Evolutionary conservation across 768 basidiomycete species (phyloP).

Genomic region (Russula sp.): DNA sequence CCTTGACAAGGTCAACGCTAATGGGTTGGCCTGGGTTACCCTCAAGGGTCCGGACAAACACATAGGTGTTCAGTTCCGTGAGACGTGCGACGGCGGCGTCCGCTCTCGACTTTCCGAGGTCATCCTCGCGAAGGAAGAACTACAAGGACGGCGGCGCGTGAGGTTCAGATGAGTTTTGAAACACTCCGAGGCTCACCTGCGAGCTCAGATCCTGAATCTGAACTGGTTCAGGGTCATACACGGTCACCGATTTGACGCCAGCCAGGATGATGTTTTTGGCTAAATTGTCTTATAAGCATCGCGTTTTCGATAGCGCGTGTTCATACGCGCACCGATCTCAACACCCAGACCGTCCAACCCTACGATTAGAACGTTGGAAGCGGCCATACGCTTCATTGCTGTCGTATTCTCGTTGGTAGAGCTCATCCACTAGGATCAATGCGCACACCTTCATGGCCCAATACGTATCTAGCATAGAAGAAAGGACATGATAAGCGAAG

Average conservation of each 20-base stretch:
- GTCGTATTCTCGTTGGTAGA: constrained; percentile 1
- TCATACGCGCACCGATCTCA: constrained; percentile 67
- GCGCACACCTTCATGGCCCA: constrained; percentile 85
- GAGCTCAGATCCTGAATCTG: constrained; percentile 87
- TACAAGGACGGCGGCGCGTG: constrained; percentile 30
- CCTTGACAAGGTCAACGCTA: constrained; percentile 71
- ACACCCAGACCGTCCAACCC: constrained; percentile 90
- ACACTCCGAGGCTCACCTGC: constrained; percentile 49
- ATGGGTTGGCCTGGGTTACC: constrained; percentile 73
- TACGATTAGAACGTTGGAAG: constrained; percentile 89
- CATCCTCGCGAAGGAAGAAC: constrained; percentile 90
- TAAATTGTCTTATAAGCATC: constrained; percentile 29
- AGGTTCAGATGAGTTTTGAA: constrained; percentile 1
- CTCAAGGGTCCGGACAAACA: constrained; percentile 84
- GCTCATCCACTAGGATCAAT: background rate
- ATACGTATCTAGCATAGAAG: constrained; percentile 63
- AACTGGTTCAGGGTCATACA: constrained; percentile 90
- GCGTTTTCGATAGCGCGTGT: constrained; percentile 1
- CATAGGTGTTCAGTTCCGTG: constrained; percentile 92
- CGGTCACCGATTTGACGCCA: constrained; percentile 94
- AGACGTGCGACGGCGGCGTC: constrained; percentile 82
- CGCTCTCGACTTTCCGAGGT: constrained; percentile 85
- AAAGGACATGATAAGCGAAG: constrained; percentile 22
- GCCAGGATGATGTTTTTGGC: constrained; percentile 95
- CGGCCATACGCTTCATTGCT: constrained; percentile 99